phyloP scores from a whole-genome alignment of 139 green algal genomes.

The Tetradesmus lagerheimii region DNA sequence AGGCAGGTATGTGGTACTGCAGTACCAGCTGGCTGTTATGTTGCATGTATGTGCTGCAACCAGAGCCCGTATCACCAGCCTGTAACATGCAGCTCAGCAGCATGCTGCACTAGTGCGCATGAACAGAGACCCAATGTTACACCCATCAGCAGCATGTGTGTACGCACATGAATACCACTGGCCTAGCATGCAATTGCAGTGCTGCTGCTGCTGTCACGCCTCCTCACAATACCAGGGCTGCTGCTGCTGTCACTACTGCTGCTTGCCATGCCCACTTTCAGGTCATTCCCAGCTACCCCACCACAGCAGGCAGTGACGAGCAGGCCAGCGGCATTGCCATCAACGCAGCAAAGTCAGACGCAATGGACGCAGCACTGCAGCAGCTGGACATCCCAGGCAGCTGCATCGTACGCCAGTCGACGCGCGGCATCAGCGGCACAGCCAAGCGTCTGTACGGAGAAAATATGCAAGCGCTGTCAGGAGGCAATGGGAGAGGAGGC shows the following conservation, averaged over 20 bases:
- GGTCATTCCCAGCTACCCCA: neutral
- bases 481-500: neutral
- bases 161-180: neutral
- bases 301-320: neutral
- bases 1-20: no score
- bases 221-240: no score
- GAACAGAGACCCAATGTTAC: no score
- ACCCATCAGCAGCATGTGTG: no score
- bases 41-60: no score
- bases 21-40: no score
- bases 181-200: neutral
- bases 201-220: neutral
- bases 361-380: neutral
- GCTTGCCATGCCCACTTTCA: neutral
- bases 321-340: neutral
- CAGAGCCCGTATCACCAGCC: no score
- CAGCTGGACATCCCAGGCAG: neutral
- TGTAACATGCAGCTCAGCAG: neutral
- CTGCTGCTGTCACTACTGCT: neutral
- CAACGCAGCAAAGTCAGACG: neutral
- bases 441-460: neutral
- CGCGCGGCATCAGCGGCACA: neutral
- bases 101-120: neutral
- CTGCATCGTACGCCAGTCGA: neutral
- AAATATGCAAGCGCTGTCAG: neutral